A percentile compares a stretch with the other conserved stretches of the same genome.
These are phyloP conservation scores for Fusarium sp. DNA, from an alignment of 2,329 filamentous ascomycete species.

Conservation along the genomic window DNA sequence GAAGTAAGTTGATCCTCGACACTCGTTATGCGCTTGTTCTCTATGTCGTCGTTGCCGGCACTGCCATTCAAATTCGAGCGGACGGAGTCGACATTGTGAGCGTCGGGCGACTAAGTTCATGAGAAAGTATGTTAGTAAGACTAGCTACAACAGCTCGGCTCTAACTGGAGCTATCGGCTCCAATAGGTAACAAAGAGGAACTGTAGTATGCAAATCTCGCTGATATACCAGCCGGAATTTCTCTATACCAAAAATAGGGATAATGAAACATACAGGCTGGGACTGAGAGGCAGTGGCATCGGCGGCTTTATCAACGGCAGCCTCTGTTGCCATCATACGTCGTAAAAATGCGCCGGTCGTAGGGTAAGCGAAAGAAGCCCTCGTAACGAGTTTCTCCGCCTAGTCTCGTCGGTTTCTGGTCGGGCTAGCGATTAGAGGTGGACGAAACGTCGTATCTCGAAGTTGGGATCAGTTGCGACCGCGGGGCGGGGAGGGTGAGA, in stretches of 20 bases:
- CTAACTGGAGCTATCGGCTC: not conserved
- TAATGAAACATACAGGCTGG: constrained; percentile 58
- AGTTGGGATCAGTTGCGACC: constrained; percentile 38
- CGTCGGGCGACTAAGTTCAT: constrained; percentile 52
- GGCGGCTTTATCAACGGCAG: constrained; percentile 66
- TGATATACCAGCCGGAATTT: not conserved
- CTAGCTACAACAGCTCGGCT: constrained; percentile 1
- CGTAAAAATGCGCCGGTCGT: constrained; percentile 57
- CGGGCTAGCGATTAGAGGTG: constrained; percentile 36
- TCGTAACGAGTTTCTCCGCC: constrained; percentile 41
- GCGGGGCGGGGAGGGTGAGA: constrained; percentile 40
- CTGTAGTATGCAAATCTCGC: not conserved
- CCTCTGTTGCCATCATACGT: constrained; percentile 76
- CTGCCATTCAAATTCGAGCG: constrained; percentile 64
- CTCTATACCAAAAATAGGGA: not conserved
- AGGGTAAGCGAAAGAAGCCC: constrained; percentile 49
- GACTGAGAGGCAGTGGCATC: constrained; percentile 65
- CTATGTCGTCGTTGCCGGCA: constrained; percentile 63
- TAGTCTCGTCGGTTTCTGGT: constrained; percentile 38
- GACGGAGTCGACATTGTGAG: constrained; percentile 63
- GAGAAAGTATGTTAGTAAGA: constrained; percentile 34
- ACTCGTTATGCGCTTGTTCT: constrained; percentile 69
- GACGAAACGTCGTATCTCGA: constrained; percentile 27
- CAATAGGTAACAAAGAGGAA: not conserved
- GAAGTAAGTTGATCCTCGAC: constrained; percentile 72